Conservation (phyloP, 208 protist genomes). For the Crithidia thermophila region DNA sequence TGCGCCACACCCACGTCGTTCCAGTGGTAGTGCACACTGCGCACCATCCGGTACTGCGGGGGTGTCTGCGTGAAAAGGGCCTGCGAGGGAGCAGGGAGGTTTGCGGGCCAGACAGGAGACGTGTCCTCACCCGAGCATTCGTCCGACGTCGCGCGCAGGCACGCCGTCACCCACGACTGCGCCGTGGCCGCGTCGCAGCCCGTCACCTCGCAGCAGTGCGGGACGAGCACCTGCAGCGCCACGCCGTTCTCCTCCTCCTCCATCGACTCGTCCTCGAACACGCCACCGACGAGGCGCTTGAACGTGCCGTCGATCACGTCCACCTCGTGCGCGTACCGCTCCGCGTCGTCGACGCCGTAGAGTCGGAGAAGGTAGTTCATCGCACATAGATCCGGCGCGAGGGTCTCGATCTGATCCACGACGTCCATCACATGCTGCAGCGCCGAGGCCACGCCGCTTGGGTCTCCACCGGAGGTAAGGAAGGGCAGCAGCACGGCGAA, state of each 20-base stretch:
- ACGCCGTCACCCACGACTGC: conserved; percentile 19
- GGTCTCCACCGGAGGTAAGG: neutral
- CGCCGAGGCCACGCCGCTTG: neutral
- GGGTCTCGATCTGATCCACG: neutral
- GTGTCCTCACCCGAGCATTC: no score
- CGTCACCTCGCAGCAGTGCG: conserved; percentile 16
- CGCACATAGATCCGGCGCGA: conserved; percentile 10
- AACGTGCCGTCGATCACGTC: conserved; percentile 28
- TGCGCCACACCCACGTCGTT: neutral
- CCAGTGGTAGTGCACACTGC: conserved; percentile 15
- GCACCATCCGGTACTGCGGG: conserved; percentile 13
- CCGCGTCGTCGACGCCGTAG: conserved; percentile 23
- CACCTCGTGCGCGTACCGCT: conserved; percentile 5
- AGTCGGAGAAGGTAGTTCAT: conserved; percentile 13
- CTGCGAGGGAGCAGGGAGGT: no score
- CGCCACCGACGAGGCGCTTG: conserved; percentile 1
- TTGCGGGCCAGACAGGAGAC: no score
- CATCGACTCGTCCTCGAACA: conserved; percentile 19
- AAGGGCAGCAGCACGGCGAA: neutral
- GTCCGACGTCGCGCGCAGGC: conserved; percentile 1
- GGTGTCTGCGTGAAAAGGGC: neutral
- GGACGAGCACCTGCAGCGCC: conserved; percentile 19
- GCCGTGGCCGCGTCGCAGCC: conserved; percentile 10
- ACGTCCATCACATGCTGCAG: neutral
- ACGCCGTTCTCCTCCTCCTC: neutral